Evolutionary conservation across 1,284 basidiomycete species (phyloP), one percentile per base, ranked within the genome.

Genomic region (Fistulina hepatica): DNA sequence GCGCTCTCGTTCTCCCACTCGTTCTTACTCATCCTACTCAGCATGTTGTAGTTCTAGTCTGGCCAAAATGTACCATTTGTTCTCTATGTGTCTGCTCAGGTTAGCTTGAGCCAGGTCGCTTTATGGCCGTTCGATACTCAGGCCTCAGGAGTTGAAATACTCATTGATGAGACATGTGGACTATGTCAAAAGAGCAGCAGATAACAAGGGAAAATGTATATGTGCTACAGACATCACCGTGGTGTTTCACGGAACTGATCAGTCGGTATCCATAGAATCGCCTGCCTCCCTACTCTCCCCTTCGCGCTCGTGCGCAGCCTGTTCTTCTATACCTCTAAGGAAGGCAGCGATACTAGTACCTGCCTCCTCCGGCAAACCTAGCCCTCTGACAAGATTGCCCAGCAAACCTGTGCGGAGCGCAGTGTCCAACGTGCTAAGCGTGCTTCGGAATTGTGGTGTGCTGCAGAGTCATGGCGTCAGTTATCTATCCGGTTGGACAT

Each of bases 351-450:
- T 64, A 4, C 83, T 71, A 2, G 68, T 69, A 0, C 83, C 84
- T 4, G 84, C 84, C 46, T 82, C 81, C 50, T 79, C 80, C 1
- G 83, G 82, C 21, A 89, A 58, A 2, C 84, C 84, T 5, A 89
- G 60, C n/a, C 71, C 67, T 31, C 76, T 62, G 21, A 88, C 81
- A 6, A 88, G 61, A 1, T 68, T 72, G 8, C 78, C 79, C 3
- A 88, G 57, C 34, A 82, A 55, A 4, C 84, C 84, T 0, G 83
- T 88, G 33, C 76, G 66, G 32, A 89, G 62, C 10, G 81, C 84
- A 51, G 78, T 75, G 52, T 89, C 84, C 30, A 89, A 71, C 49
- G 69, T 80, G 2, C 69, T 59, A 11, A 88, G 81, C 15, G 71
- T 69, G 2, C 61, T 52, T 28, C 73, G 71, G 53, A 80, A 79